These are phyloP conservation scores for Guadua angustifolia DNA, from an alignment of 176 grass and related monocot genomes.

Conservation along the genomic window DNA sequence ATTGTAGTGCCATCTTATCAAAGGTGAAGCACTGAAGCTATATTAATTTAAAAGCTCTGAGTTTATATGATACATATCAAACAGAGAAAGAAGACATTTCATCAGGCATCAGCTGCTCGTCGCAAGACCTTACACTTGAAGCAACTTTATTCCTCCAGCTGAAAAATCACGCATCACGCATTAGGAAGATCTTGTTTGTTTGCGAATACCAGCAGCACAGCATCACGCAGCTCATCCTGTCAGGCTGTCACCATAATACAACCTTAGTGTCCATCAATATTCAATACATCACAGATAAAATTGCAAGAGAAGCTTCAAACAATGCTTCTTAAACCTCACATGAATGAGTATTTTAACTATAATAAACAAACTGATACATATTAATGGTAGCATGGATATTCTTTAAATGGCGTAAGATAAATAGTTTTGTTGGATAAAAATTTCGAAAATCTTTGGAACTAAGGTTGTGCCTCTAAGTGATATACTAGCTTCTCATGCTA, in stretches of 20 bases:
- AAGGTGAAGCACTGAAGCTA: no score
- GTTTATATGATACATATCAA: no score
- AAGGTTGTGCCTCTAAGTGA: background rate
- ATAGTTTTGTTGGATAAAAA: background rate
- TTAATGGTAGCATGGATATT: background rate
- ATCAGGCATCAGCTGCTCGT: no score
- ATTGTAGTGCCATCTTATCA: no score
- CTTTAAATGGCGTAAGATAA: background rate
- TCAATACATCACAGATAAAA: background rate
- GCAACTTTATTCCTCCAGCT: no score
- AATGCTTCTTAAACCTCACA: background rate
- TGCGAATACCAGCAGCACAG: constrained; percentile 59
- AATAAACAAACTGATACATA: background rate
- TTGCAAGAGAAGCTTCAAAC: background rate
- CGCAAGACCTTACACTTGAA: no score
- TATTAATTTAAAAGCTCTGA: no score
- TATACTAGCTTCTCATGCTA: background rate
- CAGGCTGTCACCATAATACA: constrained; percentile 21
- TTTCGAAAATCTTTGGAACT: background rate
- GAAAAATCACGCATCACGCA: no score
- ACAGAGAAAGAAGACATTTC: no score
- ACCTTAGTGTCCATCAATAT: background rate
- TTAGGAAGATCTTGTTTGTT: no score
- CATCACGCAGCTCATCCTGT: constrained; percentile 64
- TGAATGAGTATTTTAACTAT: background rate